Evolutionary conservation across 768 basidiomycete genomes (phyloP).

Genomic region (Suillus subalutaceus): DNA sequence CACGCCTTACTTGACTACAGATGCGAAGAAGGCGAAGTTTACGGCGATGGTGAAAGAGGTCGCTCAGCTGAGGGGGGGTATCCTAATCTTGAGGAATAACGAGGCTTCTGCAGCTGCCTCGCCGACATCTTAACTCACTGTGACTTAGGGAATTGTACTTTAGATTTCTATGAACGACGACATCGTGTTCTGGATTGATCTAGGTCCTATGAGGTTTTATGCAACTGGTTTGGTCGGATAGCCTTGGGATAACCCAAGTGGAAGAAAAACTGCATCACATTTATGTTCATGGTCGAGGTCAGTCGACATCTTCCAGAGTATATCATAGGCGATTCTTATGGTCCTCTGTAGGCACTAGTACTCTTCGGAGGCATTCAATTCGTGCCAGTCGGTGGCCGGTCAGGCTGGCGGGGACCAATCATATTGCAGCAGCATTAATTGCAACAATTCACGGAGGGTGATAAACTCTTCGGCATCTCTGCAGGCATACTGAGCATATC

Average conservation of each 20-base stretch:
- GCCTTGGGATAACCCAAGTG: not conserved
- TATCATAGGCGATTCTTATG: not conserved
- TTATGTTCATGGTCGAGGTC: not conserved
- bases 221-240: not conserved
- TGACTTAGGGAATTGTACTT: constrained; percentile 2
- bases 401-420: constrained; percentile 1
- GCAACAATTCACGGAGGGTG: not conserved
- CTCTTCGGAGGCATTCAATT: not conserved
- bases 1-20: constrained; percentile 71
- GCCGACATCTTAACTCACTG: constrained; percentile 17
- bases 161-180: constrained; percentile 4
- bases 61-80: constrained; percentile 68
- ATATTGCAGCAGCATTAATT: not conserved
- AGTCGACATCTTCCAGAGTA: not conserved
- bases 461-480: not conserved
- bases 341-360: not conserved
- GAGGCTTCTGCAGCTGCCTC: constrained; percentile 31
- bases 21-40: constrained; percentile 71
- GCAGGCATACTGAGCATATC: not conserved
- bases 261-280: not conserved
- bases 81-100: constrained; percentile 56
- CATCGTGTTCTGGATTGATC: not conserved
- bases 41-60: constrained; percentile 82
- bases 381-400: not conserved
- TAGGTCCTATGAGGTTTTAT: not conserved